These are phyloP conservation scores for Candida sanyaensis DNA, from an alignment of 1,139 yeast genomes.

Conservation along the genomic window DNA sequence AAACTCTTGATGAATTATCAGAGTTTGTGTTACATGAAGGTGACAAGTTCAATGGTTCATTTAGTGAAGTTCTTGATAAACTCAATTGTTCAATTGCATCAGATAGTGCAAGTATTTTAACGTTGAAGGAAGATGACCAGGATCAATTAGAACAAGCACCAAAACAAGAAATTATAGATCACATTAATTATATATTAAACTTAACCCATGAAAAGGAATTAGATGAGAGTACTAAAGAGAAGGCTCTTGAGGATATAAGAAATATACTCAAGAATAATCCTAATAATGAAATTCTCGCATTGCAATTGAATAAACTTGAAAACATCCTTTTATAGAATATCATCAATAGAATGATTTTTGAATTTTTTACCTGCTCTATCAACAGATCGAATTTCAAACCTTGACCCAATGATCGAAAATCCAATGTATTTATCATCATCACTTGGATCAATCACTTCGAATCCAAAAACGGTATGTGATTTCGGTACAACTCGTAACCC, in stretches of 20 bases:
- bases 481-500: slow-evolving; percentile 61
- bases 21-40: slow-evolving; percentile 27
- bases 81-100: slow-evolving; percentile 19
- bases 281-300: slow-evolving; percentile 24
- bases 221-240: slow-evolving; percentile 1
- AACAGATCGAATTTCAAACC: slow-evolving; percentile 73
- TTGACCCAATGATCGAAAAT: slow-evolving; percentile 76
- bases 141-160: background rate
- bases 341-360: slow-evolving; percentile 74
- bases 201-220: slow-evolving; percentile 13
- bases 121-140: slow-evolving; percentile 15
- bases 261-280: slow-evolving; percentile 6
- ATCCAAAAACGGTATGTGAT: slow-evolving; percentile 57
- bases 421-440: slow-evolving; percentile 38
- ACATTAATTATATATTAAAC: slow-evolving; percentile 20
- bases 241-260: slow-evolving; percentile 7
- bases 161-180: slow-evolving; percentile 17
- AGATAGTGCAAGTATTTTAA: slow-evolving; percentile 26
- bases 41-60: slow-evolving; percentile 27
- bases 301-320: slow-evolving; percentile 25
- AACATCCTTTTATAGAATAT: slow-evolving; percentile 34
- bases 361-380: slow-evolving; percentile 88
- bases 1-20: slow-evolving; percentile 28
- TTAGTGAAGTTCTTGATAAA: slow-evolving; percentile 26
- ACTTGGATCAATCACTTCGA: slow-evolving; percentile 46